Evolutionary conservation across 2,329 filamentous ascomycete genomes (phyloP), one percentile per base, ranked within the genome.

Genomic region (Neonectria neomacrospora): DNA sequence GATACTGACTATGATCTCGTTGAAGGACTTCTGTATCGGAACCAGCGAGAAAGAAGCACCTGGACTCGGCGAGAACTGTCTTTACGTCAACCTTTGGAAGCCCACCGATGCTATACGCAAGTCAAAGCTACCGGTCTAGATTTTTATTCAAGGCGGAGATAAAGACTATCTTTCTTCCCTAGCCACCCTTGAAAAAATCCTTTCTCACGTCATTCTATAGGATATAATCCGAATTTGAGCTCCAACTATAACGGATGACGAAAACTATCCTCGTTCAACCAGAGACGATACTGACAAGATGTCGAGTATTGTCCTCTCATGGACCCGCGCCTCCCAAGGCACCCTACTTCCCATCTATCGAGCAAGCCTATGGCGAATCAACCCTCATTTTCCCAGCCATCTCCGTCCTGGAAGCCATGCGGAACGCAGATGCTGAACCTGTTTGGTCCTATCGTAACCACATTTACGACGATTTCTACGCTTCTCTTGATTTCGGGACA

Each of bases 381-480:
- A 78, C 77, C 32, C 80, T 81, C 63, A 75, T 77, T 67, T 81
- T 79, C 67, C 79, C 78, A 6, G 70, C 73, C 45, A 70, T 75
- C 55, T 72, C 73, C 30, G 71, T 77, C 52, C 44, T 47, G 2
- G 44, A 47, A 47, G 44, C 44, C 23, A 60, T 59, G n/a, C 39
- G 47, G 11, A 45, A 57, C 26, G 54, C 64, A 23, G 28, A 58
- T 9, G 47, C 53, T 18, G 37, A 55, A 12, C 56, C 44, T n/a
- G 65, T 75, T 3, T 83, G 80, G 76, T 72, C 75, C 16, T 84
- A 83, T 74, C 78, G 78, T 20, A 82, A 79, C 76, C 77, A 82
- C 71, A 79, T 83, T n/a, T 70, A 70, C 28, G 80, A 82, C 70
- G 56, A 66, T 1, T 56, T 68, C 12, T 75, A 78, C 66, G 50